Conservation (phyloP, 2,329 filamentous ascomycete species). For the Colletotrichum sp. region DNA sequence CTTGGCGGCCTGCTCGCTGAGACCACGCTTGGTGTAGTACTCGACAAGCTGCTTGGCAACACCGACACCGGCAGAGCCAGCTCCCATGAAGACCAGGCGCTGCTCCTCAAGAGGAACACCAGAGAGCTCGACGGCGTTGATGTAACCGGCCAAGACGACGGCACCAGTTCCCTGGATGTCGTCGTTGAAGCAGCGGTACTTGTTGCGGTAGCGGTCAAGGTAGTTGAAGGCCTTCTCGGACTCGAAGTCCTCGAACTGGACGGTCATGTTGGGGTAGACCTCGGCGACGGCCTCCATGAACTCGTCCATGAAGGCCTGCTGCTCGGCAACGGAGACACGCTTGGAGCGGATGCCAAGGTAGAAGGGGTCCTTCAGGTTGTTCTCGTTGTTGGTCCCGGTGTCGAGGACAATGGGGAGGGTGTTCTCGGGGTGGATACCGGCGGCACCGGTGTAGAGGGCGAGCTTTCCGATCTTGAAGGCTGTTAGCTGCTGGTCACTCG, state of each 20-base stretch:
- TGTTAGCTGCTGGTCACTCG: conserved; percentile 21
- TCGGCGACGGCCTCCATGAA: conserved; percentile 92
- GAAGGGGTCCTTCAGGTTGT: conserved; percentile 70
- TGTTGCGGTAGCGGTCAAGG: conserved; percentile 84
- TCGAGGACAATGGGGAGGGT: conserved; percentile 75
- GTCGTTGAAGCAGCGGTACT: conserved; percentile 97
- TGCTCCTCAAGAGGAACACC: conserved; percentile 88
- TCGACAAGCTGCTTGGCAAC: conserved; percentile 98
- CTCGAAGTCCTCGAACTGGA: conserved; percentile 98
- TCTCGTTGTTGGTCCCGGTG: conserved; percentile 69
- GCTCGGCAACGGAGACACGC: conserved; percentile 77
- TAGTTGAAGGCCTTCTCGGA: conserved; percentile 90
- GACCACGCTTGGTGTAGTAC: conserved; percentile 91
- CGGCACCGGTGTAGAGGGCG: conserved; percentile 91
- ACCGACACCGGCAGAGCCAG: conserved; percentile 93
- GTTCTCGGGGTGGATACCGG: conserved; percentile 89
- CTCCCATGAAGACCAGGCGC: conserved; percentile 93
- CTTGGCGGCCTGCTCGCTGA: conserved; percentile 85
- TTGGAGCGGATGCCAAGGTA: conserved; percentile 90
- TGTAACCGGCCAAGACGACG: conserved; percentile 83
- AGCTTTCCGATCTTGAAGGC: conserved; percentile 79
- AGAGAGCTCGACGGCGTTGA: conserved; percentile 79
- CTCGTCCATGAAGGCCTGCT: conserved; percentile 94
- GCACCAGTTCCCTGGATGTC: conserved; percentile 98
- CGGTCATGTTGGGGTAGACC: conserved; percentile 67